phyloP scores from a whole-genome alignment of 805 yeast species.

The Sugiyamaella floridensis region DNA sequence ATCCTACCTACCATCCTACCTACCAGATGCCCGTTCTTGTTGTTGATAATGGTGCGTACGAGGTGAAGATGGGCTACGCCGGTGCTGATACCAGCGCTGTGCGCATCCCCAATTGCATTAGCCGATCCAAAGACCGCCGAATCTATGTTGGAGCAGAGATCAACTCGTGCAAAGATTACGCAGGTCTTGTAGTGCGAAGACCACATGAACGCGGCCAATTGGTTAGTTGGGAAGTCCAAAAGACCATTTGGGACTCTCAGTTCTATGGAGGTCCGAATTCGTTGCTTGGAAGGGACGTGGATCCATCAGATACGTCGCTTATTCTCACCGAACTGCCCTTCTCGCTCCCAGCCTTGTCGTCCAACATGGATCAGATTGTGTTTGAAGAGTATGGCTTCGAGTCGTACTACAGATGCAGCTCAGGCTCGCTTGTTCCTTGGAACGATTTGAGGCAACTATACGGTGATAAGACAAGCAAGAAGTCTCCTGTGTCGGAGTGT shows the following conservation, averaged over 20 bases:
- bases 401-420: constrained; percentile 59
- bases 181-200: constrained; percentile 66
- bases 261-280: constrained; percentile 41
- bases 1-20: too few species aligned
- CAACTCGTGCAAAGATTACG: constrained; percentile 57
- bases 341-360: constrained; percentile 72
- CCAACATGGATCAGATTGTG: constrained; percentile 81
- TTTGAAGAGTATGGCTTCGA: constrained; percentile 89
- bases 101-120: constrained; percentile 59
- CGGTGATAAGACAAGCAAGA: constrained; percentile 13
- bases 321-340: constrained; percentile 76
- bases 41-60: constrained; percentile 86
- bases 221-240: constrained; percentile 85
- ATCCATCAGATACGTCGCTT: constrained; percentile 47
- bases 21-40: constrained; percentile 37
- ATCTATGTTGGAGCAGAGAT: constrained; percentile 68
- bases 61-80: constrained; percentile 59
- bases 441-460: constrained; percentile 32
- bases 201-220: constrained; percentile 88
- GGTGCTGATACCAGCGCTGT: constrained; percentile 37
- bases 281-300: constrained; percentile 18
- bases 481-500: constrained; percentile 43
- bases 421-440: constrained; percentile 49
- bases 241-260: constrained; percentile 83
- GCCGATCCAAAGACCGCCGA: constrained; percentile 68